These are phyloP conservation scores for Dillenia suffruticosa DNA, from an alignment of 164 flowering plant species.

Conservation along the genomic window DNA sequence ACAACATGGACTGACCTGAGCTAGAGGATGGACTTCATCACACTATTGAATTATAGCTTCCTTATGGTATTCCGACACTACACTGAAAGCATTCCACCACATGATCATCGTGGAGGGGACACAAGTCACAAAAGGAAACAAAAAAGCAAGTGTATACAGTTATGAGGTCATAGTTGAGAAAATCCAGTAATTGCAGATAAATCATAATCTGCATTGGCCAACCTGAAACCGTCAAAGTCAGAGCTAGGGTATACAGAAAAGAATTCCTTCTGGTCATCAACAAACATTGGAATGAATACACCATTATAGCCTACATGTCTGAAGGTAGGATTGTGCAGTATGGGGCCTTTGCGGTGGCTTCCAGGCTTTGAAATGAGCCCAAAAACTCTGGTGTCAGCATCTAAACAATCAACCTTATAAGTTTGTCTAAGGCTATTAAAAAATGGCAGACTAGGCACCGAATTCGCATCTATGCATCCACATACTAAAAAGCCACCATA, in stretches of 20 bases:
- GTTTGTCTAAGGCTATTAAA: slow-evolving; percentile 31
- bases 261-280: slow-evolving; percentile 41
- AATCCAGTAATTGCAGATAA: too few species aligned
- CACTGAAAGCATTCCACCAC: neutral
- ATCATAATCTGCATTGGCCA: neutral
- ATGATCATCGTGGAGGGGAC: too few species aligned
- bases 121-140: too few species aligned
- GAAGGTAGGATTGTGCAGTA: slow-evolving; percentile 45
- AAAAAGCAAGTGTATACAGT: too few species aligned
- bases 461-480: slow-evolving; percentile 31
- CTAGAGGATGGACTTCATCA: slow-evolving; percentile 51
- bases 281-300: slow-evolving; percentile 44
- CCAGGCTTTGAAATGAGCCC: slow-evolving; percentile 59
- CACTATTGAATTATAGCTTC: slow-evolving; percentile 35
- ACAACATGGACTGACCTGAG: slow-evolving; percentile 27
- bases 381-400: slow-evolving; percentile 38
- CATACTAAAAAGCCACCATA: slow-evolving; percentile 45
- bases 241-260: slow-evolving; percentile 29
- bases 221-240: slow-evolving; percentile 56
- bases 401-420: slow-evolving; percentile 28
- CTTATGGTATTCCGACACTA: slow-evolving; percentile 51
- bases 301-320: slow-evolving; percentile 41
- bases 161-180: too few species aligned
- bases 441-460: slow-evolving; percentile 44
- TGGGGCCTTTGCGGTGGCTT: slow-evolving; percentile 52